Base-by-base conservation (phyloP, 192 early-diverging fungal genomes). In the Dimargaris cristalligena region DNA sequence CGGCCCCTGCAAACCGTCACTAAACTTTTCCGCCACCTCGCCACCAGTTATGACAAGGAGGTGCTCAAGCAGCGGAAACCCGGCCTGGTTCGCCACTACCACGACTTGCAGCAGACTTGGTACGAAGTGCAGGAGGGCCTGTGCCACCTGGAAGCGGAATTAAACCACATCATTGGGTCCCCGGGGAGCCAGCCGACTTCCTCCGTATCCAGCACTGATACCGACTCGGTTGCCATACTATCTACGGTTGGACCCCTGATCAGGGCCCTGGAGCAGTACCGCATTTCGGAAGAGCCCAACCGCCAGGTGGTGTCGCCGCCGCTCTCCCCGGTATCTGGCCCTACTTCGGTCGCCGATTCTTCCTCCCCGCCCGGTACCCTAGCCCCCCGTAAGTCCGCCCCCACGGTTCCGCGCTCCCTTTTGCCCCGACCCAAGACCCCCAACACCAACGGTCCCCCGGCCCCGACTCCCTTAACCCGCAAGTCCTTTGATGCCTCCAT, bases 41-140 rank as follows among this genome's bases (percentile, higher is more conserved):
- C 55, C 10, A n/a, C 55, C 22, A 31, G 55, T 3, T 57, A 34
- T n/a, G 55, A 57, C 34, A 34, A 38, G 55, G 55, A 57, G 23
- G 33, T 57, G n/a, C 55, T 57, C 22, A 57, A 34, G 1, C 55
- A 57, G 55, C 55, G 55, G 28, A 38, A 38, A 9, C 55, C 55
- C 0, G 55, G 22, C 16, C 35, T 57, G 34, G 55, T 57, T 9
- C 26, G 32, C 28, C 55, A 57, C 18, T 57, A 57, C 18, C 34
- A 57, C 35, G 33, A 10, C 10, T 10, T 57, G 10, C 55, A 57
- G 33, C 55, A 57, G 32, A 25, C 55, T 4, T 57, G 55, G 55
- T 57, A 57, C 35, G 55, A 57, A n/a, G 55, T 57, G 18, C 55
- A 57, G 20, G 55, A 57, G 55, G 55, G 34, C 34, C 30, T 57